Evolutionary conservation across 164 flowering plant species (phyloP).

Genomic region (Brasenia schreberi): DNA sequence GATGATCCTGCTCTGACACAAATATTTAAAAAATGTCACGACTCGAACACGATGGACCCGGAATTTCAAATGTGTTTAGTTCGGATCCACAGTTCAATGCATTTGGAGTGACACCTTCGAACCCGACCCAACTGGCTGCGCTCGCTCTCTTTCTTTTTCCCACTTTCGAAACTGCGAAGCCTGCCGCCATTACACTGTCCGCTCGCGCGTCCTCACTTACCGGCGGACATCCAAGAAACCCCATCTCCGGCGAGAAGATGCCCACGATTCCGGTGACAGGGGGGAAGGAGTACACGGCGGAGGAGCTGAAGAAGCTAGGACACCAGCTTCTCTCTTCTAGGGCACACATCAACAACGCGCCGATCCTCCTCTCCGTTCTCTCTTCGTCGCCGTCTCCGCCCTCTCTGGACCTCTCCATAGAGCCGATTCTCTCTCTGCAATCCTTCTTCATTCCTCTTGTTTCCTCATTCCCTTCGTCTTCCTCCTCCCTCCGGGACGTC

Average conservation of each 20-base stretch:
- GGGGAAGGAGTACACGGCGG: constrained; percentile 14
- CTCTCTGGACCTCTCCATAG: constrained; percentile 44
- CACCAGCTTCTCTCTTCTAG: constrained; percentile 57
- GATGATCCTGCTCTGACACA: no score
- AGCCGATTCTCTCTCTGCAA: constrained; percentile 66
- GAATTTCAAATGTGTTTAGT: no score
- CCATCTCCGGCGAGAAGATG: not conserved
- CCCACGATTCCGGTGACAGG: constrained; percentile 6
- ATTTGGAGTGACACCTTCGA: no score
- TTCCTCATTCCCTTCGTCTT: constrained; percentile 39
- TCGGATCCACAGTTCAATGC: no score
- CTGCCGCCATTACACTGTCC: no score
- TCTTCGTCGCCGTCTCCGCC: constrained; percentile 22
- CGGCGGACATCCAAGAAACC: no score
- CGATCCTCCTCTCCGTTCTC: constrained; percentile 46
- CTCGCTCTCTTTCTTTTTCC: no score
- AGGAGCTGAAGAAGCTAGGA: constrained; percentile 56
- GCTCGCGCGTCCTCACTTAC: no score
- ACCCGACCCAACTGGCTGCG: no score
- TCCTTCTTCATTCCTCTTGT: constrained; percentile 74
- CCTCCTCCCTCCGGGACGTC: constrained; percentile 5
- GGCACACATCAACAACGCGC: constrained; percentile 74
- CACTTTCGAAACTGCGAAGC: no score
- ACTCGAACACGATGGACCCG: no score
- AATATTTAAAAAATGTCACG: no score